phyloP scores from a whole-genome alignment of 257 asterid species.

The Solanum arcanum region DNA sequence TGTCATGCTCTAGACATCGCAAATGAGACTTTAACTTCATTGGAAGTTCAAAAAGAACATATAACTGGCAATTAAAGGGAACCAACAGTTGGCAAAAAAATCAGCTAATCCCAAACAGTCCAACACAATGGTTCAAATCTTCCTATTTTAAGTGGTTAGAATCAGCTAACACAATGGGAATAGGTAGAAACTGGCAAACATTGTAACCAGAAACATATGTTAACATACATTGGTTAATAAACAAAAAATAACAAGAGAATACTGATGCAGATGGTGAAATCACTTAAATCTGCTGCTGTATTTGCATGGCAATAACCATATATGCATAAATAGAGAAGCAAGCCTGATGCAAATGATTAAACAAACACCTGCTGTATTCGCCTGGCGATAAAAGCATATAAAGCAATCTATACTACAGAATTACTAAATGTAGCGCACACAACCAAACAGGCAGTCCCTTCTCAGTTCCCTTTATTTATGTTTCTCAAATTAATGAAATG shows the following conservation, averaged over 20 bases:
- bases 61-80: background rate
- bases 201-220: background rate
- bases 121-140: background rate
- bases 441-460: background rate
- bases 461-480: background rate
- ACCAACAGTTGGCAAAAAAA: background rate
- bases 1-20: background rate
- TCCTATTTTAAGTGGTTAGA: background rate
- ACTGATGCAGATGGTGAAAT: too few relatives aligned
- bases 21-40: background rate
- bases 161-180: background rate
- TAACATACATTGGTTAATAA: background rate
- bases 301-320: too few relatives aligned
- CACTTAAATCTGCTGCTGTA: too few relatives aligned
- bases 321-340: too few relatives aligned
- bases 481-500: background rate
- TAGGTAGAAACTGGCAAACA: background rate
- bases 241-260: background rate
- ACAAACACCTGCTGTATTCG: background rate
- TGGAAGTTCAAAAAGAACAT: background rate
- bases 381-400: background rate
- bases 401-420: background rate
- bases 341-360: too few relatives aligned
- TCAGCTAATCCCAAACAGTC: background rate
- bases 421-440: background rate